Conservation (phyloP, 2,329 filamentous ascomycete species). For the Colletotrichum ledebouriae region DNA sequence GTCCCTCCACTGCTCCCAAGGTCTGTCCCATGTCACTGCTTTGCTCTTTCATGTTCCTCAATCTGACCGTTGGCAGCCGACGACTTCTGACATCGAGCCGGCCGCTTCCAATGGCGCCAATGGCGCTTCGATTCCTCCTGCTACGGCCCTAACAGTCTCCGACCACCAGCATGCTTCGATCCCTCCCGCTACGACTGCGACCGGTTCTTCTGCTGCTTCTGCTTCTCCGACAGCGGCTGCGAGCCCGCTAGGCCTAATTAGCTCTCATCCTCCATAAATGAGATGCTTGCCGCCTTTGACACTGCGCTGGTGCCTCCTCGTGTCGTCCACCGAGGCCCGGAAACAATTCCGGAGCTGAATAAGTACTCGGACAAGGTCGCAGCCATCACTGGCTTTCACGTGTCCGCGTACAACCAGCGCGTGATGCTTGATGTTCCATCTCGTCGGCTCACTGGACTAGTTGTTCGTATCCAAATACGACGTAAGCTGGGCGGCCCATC, state of each 20-base stretch:
- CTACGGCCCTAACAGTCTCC: background rate
- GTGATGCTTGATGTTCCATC: slow-evolving; percentile 1
- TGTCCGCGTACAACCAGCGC: background rate
- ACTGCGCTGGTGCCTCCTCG: background rate
- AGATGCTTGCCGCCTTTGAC: background rate
- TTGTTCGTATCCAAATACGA: background rate
- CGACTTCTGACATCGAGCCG: background rate
- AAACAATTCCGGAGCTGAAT: background rate
- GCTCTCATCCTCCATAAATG: background rate
- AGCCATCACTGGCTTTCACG: background rate
- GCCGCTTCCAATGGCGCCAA: slow-evolving; percentile 1
- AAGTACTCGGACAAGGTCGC: slow-evolving; percentile 2
- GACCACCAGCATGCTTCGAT: background rate
- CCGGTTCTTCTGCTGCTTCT: background rate
- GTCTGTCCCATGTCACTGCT: background rate
- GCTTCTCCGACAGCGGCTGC: no score
- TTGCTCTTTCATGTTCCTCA: background rate
- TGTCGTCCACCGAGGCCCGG: background rate
- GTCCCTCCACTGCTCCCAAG: background rate
- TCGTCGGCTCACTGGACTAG: background rate
- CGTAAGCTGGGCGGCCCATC: background rate
- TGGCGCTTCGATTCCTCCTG: background rate
- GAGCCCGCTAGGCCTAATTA: no score
- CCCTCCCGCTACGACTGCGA: background rate
- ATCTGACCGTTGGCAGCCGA: background rate